A percentile compares a stretch with the other conserved stretches of the same genome.
Conservation (phyloP, 2,329 filamentous ascomycete species). For the Colletotrichum phormii region DNA sequence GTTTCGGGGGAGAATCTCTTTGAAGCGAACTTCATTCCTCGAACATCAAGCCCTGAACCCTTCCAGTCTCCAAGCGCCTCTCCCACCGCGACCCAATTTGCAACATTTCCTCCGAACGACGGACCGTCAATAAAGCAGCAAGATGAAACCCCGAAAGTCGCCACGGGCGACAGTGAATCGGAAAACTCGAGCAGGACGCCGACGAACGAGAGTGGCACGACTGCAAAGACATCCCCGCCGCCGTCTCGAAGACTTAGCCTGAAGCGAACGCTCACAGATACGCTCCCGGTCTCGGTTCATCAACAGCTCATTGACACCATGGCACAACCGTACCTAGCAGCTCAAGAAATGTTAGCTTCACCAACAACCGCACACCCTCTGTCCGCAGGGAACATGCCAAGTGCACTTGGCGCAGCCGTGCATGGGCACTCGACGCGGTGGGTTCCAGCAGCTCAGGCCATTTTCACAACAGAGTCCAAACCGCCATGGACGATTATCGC, state of each 20-base stretch:
- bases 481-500: constrained; percentile 96
- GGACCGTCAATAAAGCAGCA: constrained; percentile 28
- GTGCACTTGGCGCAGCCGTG: constrained; percentile 67
- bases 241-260: constrained; percentile 73
- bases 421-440: constrained; percentile 92
- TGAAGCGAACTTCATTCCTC: constrained; percentile 79
- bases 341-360: constrained; percentile 58
- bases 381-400: constrained; percentile 56
- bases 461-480: constrained; percentile 94
- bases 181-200: constrained; percentile 64
- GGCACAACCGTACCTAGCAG: constrained; percentile 80
- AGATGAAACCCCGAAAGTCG: constrained; percentile 32
- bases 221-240: constrained; percentile 65
- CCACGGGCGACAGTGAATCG: constrained; percentile 49
- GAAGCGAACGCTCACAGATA: constrained; percentile 90
- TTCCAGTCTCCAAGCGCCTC: constrained; percentile 50
- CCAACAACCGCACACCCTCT: constrained; percentile 56
- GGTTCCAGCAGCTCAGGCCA: constrained; percentile 91
- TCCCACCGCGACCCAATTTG: constrained; percentile 41
- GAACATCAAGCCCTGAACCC: constrained; percentile 62
- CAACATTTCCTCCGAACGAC: constrained; percentile 9
- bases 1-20: constrained; percentile 83
- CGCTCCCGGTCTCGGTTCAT: constrained; percentile 78
- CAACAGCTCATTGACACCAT: constrained; percentile 87
- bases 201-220: constrained; percentile 67